phyloP scores from a whole-genome alignment of 2,329 filamentous ascomycete species.

The Aspergillus novoparasiticus region DNA sequence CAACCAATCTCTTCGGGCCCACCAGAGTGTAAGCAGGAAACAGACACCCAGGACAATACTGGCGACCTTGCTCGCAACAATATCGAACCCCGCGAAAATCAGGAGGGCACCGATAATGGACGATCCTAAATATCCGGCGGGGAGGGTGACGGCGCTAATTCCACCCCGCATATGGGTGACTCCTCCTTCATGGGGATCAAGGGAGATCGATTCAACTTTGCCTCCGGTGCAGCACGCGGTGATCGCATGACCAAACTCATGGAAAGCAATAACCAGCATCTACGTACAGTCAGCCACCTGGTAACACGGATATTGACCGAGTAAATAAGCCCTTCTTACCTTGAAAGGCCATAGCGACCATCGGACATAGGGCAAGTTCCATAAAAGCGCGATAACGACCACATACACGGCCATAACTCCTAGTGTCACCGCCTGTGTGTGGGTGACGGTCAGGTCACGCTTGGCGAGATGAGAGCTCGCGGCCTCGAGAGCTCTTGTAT shows the following conservation, averaged over 20 bases:
- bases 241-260: conserved; percentile 77
- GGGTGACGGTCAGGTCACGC: conserved; percentile 63
- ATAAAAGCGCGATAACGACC: conserved; percentile 73
- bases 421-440: conserved; percentile 70
- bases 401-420: conserved; percentile 72
- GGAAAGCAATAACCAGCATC: conserved; percentile 84
- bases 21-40: conserved; percentile 79
- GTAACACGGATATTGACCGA: not conserved
- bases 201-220: conserved; percentile 70
- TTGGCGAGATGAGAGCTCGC: conserved; percentile 42
- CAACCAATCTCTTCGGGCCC: conserved; percentile 77
- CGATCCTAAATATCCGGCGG: conserved; percentile 77
- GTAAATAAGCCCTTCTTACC: conserved; percentile 44
- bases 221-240: conserved; percentile 73
- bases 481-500: conserved; percentile 23
- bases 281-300: conserved; percentile 30
- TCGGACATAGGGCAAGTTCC: conserved; percentile 77
- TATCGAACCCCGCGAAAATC: conserved; percentile 79
- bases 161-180: conserved; percentile 78
- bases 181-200: conserved; percentile 75
- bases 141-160: conserved; percentile 69
- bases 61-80: conserved; percentile 78
- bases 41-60: conserved; percentile 72
- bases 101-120: conserved; percentile 75
- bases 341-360: conserved; percentile 81